Evolutionary conservation across 352 stramenopile species (phyloP).

Genomic region (Thraustotheca clavata): DNA sequence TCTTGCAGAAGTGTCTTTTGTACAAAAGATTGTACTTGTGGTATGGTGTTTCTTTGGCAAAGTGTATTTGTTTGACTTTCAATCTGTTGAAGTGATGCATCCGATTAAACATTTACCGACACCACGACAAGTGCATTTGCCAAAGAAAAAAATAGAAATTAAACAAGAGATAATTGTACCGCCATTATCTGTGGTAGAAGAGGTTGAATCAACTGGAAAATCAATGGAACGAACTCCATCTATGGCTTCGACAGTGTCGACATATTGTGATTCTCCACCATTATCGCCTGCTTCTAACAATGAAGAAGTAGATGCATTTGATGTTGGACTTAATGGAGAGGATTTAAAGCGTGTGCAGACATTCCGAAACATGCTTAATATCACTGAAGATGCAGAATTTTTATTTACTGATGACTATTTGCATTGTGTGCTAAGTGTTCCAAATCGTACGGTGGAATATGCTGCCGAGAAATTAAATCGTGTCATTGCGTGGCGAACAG

Average conservation of each 20-base stretch:
- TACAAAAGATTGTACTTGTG: constrained; percentile 21
- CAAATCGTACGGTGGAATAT: constrained; percentile 45
- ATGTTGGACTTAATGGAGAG: neutral
- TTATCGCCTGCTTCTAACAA: neutral
- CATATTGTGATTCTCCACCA: neutral
- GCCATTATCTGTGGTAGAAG: neutral
- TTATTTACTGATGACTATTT: constrained; percentile 50
- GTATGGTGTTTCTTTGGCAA: constrained; percentile 21
- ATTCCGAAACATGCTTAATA: constrained; percentile 14
- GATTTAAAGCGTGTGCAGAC: neutral
- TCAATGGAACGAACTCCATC: neutral
- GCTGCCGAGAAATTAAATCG: constrained; percentile 50
- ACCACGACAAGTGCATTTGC: neutral
- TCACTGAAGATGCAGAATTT: neutral
- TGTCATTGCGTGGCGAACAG: constrained; percentile 39
- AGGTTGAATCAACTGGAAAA: neutral
- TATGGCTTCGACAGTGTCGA: neutral
- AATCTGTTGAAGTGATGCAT: constrained; percentile 4
- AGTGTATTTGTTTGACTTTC: constrained; percentile 18
- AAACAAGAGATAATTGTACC: neutral
- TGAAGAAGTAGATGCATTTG: neutral
- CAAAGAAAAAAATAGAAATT: neutral
- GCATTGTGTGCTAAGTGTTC: constrained; percentile 43
- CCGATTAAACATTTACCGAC: neutral
- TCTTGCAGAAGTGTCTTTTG: constrained; percentile 12